phyloP scores from a whole-genome alignment of 192 early-diverging fungal genomes.

The Backusella tuberculispora region DNA sequence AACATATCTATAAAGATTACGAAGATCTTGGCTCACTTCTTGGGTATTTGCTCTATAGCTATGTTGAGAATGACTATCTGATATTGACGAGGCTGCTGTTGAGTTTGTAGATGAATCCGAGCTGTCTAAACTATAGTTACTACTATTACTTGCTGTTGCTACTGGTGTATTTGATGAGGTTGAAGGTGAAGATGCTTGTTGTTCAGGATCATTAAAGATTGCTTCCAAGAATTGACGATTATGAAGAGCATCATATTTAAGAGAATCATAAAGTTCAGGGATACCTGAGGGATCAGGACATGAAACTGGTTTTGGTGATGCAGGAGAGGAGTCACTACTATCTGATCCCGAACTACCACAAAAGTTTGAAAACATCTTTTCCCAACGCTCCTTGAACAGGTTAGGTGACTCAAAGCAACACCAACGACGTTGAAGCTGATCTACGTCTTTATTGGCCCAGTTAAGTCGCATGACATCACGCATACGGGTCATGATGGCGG shows the following conservation, averaged over 20 bases:
- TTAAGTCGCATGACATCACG: slow-evolving; percentile 81
- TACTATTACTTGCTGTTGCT: not conserved
- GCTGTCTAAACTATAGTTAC: not conserved
- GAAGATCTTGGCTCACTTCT: slow-evolving; percentile 36
- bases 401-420: slow-evolving; percentile 87
- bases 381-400: slow-evolving; percentile 94
- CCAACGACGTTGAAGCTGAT: slow-evolving; percentile 77
- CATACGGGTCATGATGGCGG: slow-evolving; percentile 66
- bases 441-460: slow-evolving; percentile 58
- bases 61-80: not conserved
- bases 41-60: not conserved
- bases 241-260: slow-evolving; percentile 97
- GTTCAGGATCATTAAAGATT: slow-evolving; percentile 57
- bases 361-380: slow-evolving; percentile 92
- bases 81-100: not conserved
- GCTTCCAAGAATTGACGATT: slow-evolving; percentile 86
- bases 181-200: not conserved
- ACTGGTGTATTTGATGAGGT: not conserved
- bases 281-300: slow-evolving; percentile 78
- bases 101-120: not conserved
- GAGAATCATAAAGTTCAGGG: slow-evolving; percentile 92
- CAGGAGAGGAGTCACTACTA: slow-evolving; percentile 13
- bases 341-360: slow-evolving; percentile 43
- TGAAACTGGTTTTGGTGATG: not conserved
- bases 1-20: slow-evolving; percentile 78